Base-by-base conservation (phyloP, 1,284 basidiomycete genomes). In the Agaricales sp. region DNA sequence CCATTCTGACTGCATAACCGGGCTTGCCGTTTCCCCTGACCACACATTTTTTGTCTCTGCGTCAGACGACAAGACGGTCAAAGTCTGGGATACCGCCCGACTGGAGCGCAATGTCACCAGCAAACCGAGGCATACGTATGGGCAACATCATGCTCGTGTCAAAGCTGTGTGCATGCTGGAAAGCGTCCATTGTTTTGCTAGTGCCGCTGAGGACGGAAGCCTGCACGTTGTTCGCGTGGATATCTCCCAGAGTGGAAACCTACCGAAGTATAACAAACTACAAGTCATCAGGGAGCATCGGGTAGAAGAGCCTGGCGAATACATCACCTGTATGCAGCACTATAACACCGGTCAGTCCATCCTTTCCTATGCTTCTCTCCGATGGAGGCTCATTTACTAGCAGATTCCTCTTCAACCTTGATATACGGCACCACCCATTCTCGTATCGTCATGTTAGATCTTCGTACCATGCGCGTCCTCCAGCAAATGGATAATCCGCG, bases 41-140 rank as follows among this genome's bases (percentile, higher is more conserved):
- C 92, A 96, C 55, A 68, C 84, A 55, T 99, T 97, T 71, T 98
- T 99, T 58, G 85, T 92, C 1, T 88, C 93, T 0, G 78, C 83
- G 0, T 94, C 92, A 1, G 82, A 88, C 54, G 92, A 96, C 60
- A 82, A 83, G 55, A 85, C 82, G 0, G 77, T 94, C 53, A 87
- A 89, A 60, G 73, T 73, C n/a, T 73, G 73, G 73, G 73, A 75
- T 58, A 74, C 73, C 6, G 70, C 71, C 1, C 62, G 73, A 18
- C 59, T 75, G 37, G 73, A 75, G 52, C 63, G 74, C 24, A 76
- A 76, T 56, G 72, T 87, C 13, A 86, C 82, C 12, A 82, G 80
- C 62, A 85, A 85, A 60, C 80, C 87, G 2, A 67, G 87, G 46
- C 80, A 87, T 59, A 86, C 85, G 1, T 88, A 89, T 60, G 70